Conservation (phyloP, 129 eudicot species). For the Lonicera japonica region DNA sequence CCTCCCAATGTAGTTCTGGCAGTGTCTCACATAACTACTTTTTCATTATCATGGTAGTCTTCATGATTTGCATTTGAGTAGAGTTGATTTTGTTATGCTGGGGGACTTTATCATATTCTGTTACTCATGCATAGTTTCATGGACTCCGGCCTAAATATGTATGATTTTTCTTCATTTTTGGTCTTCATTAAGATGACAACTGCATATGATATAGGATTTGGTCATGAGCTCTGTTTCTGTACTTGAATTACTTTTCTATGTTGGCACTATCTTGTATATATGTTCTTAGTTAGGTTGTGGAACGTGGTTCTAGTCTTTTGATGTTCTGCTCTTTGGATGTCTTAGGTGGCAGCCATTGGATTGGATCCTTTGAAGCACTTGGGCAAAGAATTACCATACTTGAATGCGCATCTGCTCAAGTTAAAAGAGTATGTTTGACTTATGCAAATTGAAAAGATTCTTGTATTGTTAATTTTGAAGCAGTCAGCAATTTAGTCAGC, state of each 20-base stretch:
- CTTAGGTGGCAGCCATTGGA: constrained; percentile 92
- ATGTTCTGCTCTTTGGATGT: neutral
- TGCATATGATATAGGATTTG: neutral
- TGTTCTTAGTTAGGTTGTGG: neutral
- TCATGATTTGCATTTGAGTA: no score
- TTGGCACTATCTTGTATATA: neutral
- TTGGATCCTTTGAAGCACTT: constrained; percentile 85
- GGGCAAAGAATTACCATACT: constrained; percentile 70
- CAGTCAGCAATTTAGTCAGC: neutral
- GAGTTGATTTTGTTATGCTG: no score
- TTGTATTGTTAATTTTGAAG: neutral
- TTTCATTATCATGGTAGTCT: no score
- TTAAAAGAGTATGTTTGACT: constrained; percentile 63
- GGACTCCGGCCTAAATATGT: no score
- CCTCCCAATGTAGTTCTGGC: no score
- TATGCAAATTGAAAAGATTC: neutral
- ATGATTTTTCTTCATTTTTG: neutral
- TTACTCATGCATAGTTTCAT: no score
- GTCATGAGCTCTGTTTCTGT: neutral
- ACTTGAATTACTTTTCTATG: neutral
- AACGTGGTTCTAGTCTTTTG: neutral
- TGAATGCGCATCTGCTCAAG: constrained; percentile 69
- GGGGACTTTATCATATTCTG: no score
- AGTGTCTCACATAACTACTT: no score
- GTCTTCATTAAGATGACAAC: neutral